Conservation (phyloP, 208 protist genomes). For the Tritrichomonas musculus region DNA sequence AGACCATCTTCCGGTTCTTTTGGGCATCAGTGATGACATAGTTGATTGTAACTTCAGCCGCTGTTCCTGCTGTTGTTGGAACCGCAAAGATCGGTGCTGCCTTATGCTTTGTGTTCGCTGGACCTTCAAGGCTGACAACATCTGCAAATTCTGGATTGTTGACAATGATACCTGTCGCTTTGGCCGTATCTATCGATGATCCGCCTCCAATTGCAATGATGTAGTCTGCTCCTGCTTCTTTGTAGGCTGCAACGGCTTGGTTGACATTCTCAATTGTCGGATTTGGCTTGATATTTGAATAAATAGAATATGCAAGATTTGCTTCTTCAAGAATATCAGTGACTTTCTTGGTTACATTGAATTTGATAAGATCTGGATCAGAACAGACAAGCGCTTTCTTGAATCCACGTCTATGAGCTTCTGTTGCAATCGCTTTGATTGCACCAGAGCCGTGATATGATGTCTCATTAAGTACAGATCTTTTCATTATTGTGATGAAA, state of each 20-base stretch:
- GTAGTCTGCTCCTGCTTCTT: neutral
- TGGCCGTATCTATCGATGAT: conserved; percentile 51
- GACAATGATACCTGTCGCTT: conserved; percentile 49
- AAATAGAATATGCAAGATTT: neutral
- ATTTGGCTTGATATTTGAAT: neutral
- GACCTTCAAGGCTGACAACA: conserved; percentile 45
- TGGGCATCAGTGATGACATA: conserved; percentile 44
- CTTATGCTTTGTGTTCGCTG: conserved; percentile 36
- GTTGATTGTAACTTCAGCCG: conserved; percentile 50
- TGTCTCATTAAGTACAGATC: too few species aligned
- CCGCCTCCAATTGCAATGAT: conserved; percentile 50
- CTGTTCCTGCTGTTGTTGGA: conserved; percentile 53
- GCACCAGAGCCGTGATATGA: neutral
- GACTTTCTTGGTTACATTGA: neutral
- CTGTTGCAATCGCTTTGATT: neutral
- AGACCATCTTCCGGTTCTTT: conserved; percentile 44
- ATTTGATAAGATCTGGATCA: neutral
- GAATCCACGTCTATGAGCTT: neutral
- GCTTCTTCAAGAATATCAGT: neutral
- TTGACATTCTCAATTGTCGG: neutral
- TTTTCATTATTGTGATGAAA: too few species aligned
- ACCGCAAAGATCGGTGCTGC: conserved; percentile 37
- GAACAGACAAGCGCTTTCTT: neutral
- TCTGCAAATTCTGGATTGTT: conserved; percentile 48
- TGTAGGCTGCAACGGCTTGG: neutral